These are phyloP conservation scores for Pestalotiopsis sp. DNA, from an alignment of 2,329 filamentous ascomycete species.

Conservation along the genomic window DNA sequence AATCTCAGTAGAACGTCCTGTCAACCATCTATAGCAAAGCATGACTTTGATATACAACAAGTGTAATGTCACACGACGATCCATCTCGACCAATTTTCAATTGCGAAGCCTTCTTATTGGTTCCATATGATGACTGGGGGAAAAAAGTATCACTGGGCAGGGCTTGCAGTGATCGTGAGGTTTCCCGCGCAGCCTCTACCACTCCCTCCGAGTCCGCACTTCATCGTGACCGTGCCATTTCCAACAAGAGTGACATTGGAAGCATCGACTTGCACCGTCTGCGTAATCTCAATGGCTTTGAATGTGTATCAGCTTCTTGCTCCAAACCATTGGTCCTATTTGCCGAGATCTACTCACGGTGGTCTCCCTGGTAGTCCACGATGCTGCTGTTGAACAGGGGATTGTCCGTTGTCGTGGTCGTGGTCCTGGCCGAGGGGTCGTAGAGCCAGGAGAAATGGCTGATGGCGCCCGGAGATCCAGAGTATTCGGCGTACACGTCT, in stretches of 20 bases:
- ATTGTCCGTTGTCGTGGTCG: not conserved
- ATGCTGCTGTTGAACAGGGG: not conserved
- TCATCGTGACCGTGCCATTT: not conserved
- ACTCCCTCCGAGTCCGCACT: not conserved
- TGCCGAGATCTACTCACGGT: not conserved
- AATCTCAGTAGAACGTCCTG: too few relatives aligned
- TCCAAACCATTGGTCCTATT: not conserved
- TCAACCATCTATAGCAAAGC: too few relatives aligned
- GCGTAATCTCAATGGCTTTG: not conserved
- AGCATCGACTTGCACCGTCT: not conserved
- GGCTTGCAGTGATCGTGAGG: not conserved
- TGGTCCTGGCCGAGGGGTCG: not conserved
- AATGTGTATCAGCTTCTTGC: not conserved
- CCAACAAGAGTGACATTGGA: not conserved
- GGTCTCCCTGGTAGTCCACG: not conserved
- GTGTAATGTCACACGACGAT: too few relatives aligned
- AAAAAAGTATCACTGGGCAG: not conserved
- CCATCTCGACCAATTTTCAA: too few relatives aligned
- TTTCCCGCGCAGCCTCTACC: not conserved
- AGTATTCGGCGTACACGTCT: conserved; percentile 1
- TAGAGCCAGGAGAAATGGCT: conserved; percentile 4
- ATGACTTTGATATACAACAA: too few relatives aligned
- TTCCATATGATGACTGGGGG: not conserved
- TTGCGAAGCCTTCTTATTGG: too few relatives aligned
- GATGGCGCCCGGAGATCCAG: not conserved